Percentiles rank a stretch among this genome's conserved stretches.
These are phyloP conservation scores for Plasmodium adleri DNA, from an alignment of 169 alveolate species.

Conservation along the genomic window DNA sequence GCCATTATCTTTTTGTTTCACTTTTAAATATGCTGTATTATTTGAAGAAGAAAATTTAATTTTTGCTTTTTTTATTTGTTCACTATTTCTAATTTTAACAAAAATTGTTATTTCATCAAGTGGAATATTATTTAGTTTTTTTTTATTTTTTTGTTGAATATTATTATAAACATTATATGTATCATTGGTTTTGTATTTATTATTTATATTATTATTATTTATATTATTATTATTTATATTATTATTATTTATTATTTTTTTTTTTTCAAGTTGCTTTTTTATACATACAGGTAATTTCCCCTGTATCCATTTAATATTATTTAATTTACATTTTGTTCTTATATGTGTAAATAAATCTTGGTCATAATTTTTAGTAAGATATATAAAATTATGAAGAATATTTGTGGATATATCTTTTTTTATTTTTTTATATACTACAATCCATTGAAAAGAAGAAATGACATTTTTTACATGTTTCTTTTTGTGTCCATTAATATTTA, in stretches of 20 bases:
- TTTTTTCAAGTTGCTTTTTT: background rate
- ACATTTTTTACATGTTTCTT: slow-evolving; percentile 20
- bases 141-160: too few species aligned
- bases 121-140: background rate
- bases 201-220: background rate
- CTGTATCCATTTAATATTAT: slow-evolving; percentile 19
- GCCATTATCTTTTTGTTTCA: slow-evolving; percentile 22
- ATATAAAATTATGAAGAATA: slow-evolving; percentile 38
- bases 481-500: too few species aligned
- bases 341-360: slow-evolving; percentile 14
- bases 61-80: slow-evolving; percentile 58
- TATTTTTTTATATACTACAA: slow-evolving; percentile 53
- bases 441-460: slow-evolving; percentile 53
- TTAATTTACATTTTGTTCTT: slow-evolving; percentile 26
- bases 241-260: background rate
- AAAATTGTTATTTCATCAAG: slow-evolving; percentile 2
- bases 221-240: too few species aligned
- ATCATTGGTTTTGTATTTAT: background rate
- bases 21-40: slow-evolving; percentile 6
- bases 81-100: slow-evolving; percentile 53
- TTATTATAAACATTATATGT: too few species aligned
- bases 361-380: slow-evolving; percentile 32
- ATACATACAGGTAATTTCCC: slow-evolving; percentile 10
- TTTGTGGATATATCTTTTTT: background rate
- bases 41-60: background rate